Percentiles rank a stretch among this genome's conserved stretches.
These are phyloP conservation scores for Monilinia aucupariae DNA, from an alignment of 2,329 filamentous ascomycete species.

Conservation along the genomic window DNA sequence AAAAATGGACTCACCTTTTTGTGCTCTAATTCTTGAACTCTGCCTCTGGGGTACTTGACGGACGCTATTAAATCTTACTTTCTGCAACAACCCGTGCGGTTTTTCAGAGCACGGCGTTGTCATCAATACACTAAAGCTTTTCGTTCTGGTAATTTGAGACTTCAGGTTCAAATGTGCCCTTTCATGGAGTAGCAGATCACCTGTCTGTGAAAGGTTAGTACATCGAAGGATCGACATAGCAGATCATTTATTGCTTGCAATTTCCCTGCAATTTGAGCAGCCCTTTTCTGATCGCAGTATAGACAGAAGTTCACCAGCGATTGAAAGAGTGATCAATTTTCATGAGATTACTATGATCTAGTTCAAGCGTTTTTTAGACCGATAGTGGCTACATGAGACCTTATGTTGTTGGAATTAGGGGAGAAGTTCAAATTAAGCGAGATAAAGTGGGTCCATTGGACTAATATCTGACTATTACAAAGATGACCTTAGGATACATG, in stretches of 20 bases:
- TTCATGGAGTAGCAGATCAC: neutral
- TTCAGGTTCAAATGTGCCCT: too few relatives aligned
- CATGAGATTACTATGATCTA: neutral
- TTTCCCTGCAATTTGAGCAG: neutral
- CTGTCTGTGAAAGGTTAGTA: neutral
- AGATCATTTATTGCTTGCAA: neutral
- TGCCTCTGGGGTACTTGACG: too few relatives aligned
- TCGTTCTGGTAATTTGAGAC: neutral
- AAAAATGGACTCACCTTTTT: neutral
- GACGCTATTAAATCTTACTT: too few relatives aligned
- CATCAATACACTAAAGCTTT: neutral
- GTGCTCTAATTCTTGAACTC: neutral
- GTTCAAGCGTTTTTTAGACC: too few relatives aligned
- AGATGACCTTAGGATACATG: neutral
- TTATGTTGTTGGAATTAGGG: neutral
- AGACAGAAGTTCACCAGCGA: neutral
- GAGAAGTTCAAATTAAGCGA: slow-evolving; percentile 1
- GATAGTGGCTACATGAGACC: neutral
- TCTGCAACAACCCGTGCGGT: neutral
- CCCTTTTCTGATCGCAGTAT: neutral
- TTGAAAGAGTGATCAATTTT: neutral
- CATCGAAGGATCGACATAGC: neutral
- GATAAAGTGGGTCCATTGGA: slow-evolving; percentile 4
- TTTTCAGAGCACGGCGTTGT: too few relatives aligned
- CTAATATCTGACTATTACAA: neutral